Evolutionary conservation across 2,329 filamentous ascomycete genomes (phyloP), one percentile per base, ranked within the genome.

Genomic region (Colletotrichum tofieldiae): DNA sequence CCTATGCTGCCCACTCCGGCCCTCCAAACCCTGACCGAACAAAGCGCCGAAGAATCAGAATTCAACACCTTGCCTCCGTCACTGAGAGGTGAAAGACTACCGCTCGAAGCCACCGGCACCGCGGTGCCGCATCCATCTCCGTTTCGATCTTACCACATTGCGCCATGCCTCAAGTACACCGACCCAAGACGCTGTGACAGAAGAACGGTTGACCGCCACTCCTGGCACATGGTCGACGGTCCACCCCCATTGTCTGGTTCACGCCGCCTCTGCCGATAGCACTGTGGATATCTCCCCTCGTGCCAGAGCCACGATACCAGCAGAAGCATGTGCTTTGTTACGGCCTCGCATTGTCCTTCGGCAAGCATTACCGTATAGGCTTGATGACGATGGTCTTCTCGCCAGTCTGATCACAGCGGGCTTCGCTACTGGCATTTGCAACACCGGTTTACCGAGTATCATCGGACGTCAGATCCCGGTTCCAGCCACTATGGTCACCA

Each of bases 1-100:
- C 26, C 26, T 39, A 55, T n/a, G 26, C 47, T 37, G n/a, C 39
- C n/a, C 39, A 54, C 58, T 59, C 37, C 20, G 39, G 6, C 26
- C 26, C 47, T 56, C 16, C 16, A 37, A 6, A 52, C 32, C 18
- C 9, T 16, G n/a, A 18, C 37, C 18, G 23, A 41, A 51, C 59
- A 69, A 69, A 69, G 59, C 66, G 37, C 49, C 58, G 41, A 32
- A 32, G 47, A 45, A 9, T 26, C n/a, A 16, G 60, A 20, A 16
- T n/a, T 20, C 52, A 59, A 65, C 60, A 37, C 54, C 45, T 9
- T 43, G 14, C 11, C 23, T 41, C 41, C 55, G 45, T 62, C 23
- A 16, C 29, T 18, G 20, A 26, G 29, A 16, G 43, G 20, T n/a
- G 29, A 41, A 35, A 18, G 32, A 45, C 32, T 20, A 70, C 26